Conservation (phyloP, 2,329 filamentous ascomycete species). For the Ophiocordyceps camponoti-rufipedis region DNA sequence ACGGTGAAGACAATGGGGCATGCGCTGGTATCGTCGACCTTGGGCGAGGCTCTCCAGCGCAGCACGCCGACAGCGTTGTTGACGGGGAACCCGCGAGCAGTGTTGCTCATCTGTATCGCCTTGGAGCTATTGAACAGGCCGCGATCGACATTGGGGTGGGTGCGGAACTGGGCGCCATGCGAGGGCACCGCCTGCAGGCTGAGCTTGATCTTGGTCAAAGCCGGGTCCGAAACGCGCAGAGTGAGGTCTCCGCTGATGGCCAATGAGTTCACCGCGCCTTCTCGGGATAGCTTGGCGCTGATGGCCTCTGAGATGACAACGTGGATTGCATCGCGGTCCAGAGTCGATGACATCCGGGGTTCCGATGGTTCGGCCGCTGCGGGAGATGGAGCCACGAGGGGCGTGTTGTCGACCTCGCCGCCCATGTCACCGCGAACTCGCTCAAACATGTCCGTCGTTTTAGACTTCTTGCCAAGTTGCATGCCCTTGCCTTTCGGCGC, state of each 20-base stretch:
- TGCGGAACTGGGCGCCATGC: slow-evolving; percentile 78
- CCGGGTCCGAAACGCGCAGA: slow-evolving; percentile 73
- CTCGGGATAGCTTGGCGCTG: slow-evolving; percentile 70
- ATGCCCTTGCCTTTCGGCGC: slow-evolving; percentile 88
- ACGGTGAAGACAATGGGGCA: slow-evolving; percentile 93
- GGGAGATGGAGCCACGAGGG: slow-evolving; percentile 45
- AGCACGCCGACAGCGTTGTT: slow-evolving; percentile 89
- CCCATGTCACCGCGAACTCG: slow-evolving; percentile 83
- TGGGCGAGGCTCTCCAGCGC: slow-evolving; percentile 76
- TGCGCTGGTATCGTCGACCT: slow-evolving; percentile 59
- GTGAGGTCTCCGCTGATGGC: slow-evolving; percentile 85
- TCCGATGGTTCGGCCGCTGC: slow-evolving; percentile 30
- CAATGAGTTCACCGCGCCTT: slow-evolving; percentile 72
- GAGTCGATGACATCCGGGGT: slow-evolving; percentile 43
- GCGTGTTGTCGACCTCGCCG: slow-evolving; percentile 62
- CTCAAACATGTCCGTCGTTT: slow-evolving; percentile 94
- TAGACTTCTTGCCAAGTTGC: slow-evolving; percentile 98
- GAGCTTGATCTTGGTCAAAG: slow-evolving; percentile 82
- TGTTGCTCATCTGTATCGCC: slow-evolving; percentile 78
- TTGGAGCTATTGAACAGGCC: slow-evolving; percentile 67
- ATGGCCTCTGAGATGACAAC: slow-evolving; percentile 82
- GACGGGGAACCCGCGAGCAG: slow-evolving; percentile 73
- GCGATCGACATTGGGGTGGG: slow-evolving; percentile 93
- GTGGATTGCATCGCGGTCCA: slow-evolving; percentile 73
- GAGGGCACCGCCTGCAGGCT: slow-evolving; percentile 58